Percentiles rank a stretch among this genome's conserved stretches.
These are phyloP conservation scores for Cucurbita pepo DNA, from an alignment of 306 rosid genomes.

Conservation along the genomic window DNA sequence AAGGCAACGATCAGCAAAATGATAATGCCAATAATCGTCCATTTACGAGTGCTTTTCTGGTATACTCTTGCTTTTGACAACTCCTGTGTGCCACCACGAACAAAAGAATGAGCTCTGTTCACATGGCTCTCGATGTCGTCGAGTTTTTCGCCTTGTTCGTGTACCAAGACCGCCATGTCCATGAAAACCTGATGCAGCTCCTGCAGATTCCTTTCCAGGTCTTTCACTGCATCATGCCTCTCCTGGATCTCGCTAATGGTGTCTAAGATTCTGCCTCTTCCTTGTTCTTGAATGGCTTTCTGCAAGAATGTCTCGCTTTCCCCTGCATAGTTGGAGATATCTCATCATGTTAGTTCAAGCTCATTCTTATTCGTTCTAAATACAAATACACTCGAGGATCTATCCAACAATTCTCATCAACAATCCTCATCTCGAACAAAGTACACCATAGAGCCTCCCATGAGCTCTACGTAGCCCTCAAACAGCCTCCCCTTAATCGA, in stretches of 20 bases:
- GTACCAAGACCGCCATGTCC: slow-evolving; percentile 87
- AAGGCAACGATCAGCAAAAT: slow-evolving; percentile 31
- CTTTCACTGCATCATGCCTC: slow-evolving; percentile 67
- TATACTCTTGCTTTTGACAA: slow-evolving; percentile 29
- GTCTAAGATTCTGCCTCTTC: slow-evolving; percentile 53
- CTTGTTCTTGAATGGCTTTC: slow-evolving; percentile 76
- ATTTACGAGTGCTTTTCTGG: slow-evolving; percentile 54
- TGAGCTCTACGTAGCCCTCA: too few relatives aligned
- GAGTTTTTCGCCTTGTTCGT: slow-evolving; percentile 61
- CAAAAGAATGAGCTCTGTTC: slow-evolving; percentile 52
- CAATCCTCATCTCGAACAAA: background rate
- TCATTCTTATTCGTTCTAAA: too few relatives aligned
- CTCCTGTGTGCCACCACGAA: slow-evolving; percentile 37
- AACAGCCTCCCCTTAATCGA: too few relatives aligned
- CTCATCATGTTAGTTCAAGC: background rate
- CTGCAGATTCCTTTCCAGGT: slow-evolving; percentile 62
- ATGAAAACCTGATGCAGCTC: slow-evolving; percentile 83
- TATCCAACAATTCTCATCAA: background rate
- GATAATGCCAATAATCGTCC: slow-evolving; percentile 38
- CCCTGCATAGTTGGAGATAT: slow-evolving; percentile 25
- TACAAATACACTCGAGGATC: too few relatives aligned
- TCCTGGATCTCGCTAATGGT: slow-evolving; percentile 78
- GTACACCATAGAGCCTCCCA: too few relatives aligned
- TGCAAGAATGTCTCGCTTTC: slow-evolving; percentile 80
- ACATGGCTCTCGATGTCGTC: slow-evolving; percentile 78